phyloP scores from a whole-genome alignment of 176 grass and related monocot genomes.

The Pharus latifolius region DNA sequence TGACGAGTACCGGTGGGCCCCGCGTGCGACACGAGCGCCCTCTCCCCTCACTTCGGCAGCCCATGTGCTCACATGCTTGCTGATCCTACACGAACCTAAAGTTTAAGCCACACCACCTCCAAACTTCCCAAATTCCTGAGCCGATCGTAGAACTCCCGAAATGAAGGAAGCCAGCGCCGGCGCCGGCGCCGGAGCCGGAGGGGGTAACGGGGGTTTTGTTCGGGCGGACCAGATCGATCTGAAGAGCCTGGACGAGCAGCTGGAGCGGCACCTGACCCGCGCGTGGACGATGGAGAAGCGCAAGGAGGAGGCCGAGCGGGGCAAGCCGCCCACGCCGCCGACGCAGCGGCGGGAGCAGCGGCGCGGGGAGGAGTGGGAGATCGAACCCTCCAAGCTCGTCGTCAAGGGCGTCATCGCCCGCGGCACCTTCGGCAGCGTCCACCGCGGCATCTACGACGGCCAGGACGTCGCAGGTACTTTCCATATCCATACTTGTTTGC shows the following conservation, averaged over 20 bases:
- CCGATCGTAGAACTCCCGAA: background rate
- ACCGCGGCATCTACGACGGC: constrained; percentile 90
- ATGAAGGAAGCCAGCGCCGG: constrained; percentile 25
- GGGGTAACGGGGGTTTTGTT: constrained; percentile 65
- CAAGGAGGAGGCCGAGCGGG: constrained; percentile 45
- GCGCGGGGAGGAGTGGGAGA: constrained; percentile 69
- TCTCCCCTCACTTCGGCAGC: background rate
- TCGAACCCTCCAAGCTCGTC: constrained; percentile 68
- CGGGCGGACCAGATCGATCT: constrained; percentile 98
- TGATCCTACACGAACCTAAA: background rate
- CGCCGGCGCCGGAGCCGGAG: constrained; percentile 15
- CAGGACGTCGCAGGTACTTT: constrained; percentile 75
- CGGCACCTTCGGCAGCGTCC: constrained; percentile 94
- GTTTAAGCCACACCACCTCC: background rate
- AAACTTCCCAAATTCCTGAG: background rate
- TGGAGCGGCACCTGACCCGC: constrained; percentile 77
- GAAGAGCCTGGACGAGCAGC: constrained; percentile 97
- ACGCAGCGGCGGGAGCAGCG: background rate
- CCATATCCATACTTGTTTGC: background rate
- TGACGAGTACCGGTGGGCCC: constrained; percentile 3
- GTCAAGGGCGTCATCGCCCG: constrained; percentile 75
- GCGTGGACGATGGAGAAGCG: constrained; percentile 92
- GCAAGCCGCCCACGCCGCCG: background rate
- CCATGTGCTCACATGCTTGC: constrained; percentile 44
- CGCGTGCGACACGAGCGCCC: constrained; percentile 15